These are phyloP conservation scores for Uronychia setigera DNA, from an alignment of 73 alveolate genomes.

Conservation along the genomic window DNA sequence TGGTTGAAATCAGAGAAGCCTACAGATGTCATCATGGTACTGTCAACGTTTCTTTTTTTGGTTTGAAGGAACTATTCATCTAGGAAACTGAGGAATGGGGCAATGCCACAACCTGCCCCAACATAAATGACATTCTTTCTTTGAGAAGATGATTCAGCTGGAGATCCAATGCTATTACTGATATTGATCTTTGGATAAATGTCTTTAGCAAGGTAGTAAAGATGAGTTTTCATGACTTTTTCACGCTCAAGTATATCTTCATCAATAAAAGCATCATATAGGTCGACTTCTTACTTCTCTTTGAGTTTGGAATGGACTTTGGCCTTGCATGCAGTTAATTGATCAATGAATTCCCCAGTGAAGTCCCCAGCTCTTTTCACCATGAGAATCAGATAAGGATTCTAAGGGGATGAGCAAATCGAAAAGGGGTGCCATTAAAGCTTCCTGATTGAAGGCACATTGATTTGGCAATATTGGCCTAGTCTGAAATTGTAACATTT, in stretches of 20 bases:
- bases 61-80: constrained; percentile 1
- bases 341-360: constrained; percentile 2
- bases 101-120: constrained; percentile 39
- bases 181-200: constrained; percentile 19
- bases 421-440: constrained; percentile 48
- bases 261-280: not conserved
- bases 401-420: constrained; percentile 5
- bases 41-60: not conserved
- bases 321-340: not conserved
- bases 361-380: constrained; percentile 25
- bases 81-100: constrained; percentile 32
- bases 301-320: not conserved
- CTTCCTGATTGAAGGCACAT: constrained; percentile 4
- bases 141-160: constrained; percentile 24
- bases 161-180: constrained; percentile 17
- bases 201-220: not conserved
- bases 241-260: not conserved
- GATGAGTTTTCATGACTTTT: not conserved
- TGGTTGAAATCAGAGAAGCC: not conserved
- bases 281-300: not conserved
- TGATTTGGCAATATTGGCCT: constrained; percentile 34
- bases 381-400: not conserved
- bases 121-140: constrained; percentile 29
- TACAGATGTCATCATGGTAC: not conserved
- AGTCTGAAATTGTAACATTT: not conserved